Evolutionary conservation across 2,329 filamentous ascomycete genomes (phyloP).

Genomic region (Ophiocordyceps camponoti-saundersi): DNA sequence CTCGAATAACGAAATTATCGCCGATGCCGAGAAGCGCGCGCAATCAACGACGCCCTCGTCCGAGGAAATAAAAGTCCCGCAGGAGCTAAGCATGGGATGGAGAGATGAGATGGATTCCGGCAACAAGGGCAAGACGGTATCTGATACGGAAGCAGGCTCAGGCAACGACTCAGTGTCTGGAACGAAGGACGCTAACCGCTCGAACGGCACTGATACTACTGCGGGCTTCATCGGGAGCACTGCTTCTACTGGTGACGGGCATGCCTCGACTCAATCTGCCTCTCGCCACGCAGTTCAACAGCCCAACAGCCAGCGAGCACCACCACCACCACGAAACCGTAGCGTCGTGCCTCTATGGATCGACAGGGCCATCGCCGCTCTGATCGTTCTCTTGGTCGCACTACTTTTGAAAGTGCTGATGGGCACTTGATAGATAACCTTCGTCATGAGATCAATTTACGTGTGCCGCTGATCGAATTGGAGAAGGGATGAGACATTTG

Average conservation of each 20-base stretch:
- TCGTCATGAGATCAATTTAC: neutral
- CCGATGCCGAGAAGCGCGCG: constrained; percentile 47
- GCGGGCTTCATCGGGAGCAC: constrained; percentile 41
- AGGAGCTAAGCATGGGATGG: constrained; percentile 49
- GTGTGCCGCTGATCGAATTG: neutral
- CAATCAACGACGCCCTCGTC: constrained; percentile 13
- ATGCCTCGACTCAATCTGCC: no score
- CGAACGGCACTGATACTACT: constrained; percentile 30
- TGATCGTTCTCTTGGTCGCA: constrained; percentile 52
- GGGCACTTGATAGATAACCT: constrained; percentile 3
- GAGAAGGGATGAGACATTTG: neutral
- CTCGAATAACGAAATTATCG: constrained; percentile 57
- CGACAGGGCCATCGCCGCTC: constrained; percentile 60
- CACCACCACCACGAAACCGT: constrained; percentile 5
- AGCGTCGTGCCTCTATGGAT: constrained; percentile 55
- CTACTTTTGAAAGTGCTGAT: constrained; percentile 45
- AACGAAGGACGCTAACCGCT: constrained; percentile 4
- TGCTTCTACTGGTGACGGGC: neutral
- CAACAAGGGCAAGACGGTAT: neutral
- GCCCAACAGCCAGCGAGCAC: constrained; percentile 2
- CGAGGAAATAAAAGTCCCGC: constrained; percentile 30
- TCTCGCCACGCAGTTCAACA: neutral
- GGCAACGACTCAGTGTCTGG: neutral
- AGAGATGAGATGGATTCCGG: constrained; percentile 48
- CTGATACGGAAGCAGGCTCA: neutral